A percentile compares a stretch with the other conserved stretches of the same genome.
Evolutionary conservation across 768 basidiomycete species (phyloP).

Genomic region (Chalciporus sphaerocephalus): DNA sequence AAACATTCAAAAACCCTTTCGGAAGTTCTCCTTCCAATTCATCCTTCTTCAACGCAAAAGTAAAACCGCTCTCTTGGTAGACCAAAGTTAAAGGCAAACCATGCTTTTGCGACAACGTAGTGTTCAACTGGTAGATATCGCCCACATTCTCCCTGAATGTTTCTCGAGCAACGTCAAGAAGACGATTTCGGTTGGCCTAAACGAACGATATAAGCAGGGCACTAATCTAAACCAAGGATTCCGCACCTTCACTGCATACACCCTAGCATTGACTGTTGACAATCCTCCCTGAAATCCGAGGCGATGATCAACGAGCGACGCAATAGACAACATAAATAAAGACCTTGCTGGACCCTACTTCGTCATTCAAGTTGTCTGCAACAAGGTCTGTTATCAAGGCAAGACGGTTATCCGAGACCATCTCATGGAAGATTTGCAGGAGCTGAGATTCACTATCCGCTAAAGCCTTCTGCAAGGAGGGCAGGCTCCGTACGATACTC

Average conservation of each 20-base stretch:
- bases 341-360: slow-evolving; percentile 58
- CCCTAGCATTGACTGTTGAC: slow-evolving; percentile 68
- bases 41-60: slow-evolving; percentile 64
- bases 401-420: slow-evolving; percentile 73
- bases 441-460: slow-evolving; percentile 54
- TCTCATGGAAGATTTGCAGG: slow-evolving; percentile 59
- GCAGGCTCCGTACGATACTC: slow-evolving; percentile 63
- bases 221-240: not conserved
- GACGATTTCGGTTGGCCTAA: slow-evolving; percentile 70
- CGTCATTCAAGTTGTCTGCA: slow-evolving; percentile 67
- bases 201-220: not conserved
- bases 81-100: slow-evolving; percentile 60
- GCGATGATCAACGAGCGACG: not conserved
- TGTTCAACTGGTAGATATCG: slow-evolving; percentile 74
- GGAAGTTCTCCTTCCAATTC: slow-evolving; percentile 54
- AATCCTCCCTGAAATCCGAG: slow-evolving; percentile 53
- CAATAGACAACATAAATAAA: not conserved
- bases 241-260: slow-evolving; percentile 80
- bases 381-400: slow-evolving; percentile 58
- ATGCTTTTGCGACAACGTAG: slow-evolving; percentile 55
- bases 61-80: slow-evolving; percentile 72
- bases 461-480: slow-evolving; percentile 59
- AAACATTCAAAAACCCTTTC: slow-evolving; percentile 64
- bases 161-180: slow-evolving; percentile 92
- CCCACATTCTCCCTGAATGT: slow-evolving; percentile 91